Evolutionary conservation across 2,329 filamentous ascomycete species (phyloP), one percentile per base, ranked within the genome.

Genomic region (Aspergillus udagawae): DNA sequence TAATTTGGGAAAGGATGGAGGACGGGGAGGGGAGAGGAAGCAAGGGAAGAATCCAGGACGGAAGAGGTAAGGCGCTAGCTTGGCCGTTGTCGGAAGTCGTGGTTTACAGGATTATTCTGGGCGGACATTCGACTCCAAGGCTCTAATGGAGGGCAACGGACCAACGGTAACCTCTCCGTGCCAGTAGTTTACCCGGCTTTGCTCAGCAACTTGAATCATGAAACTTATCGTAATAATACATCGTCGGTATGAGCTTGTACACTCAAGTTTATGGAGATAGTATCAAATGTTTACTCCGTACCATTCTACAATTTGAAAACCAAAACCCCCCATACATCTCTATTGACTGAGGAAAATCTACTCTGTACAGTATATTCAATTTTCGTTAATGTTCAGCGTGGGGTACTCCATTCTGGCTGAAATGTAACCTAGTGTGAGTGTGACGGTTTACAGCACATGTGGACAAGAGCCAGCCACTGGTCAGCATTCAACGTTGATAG

Each of bases 81-180:
- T 67, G 67, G 63, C 68, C 67, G 68, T 69, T 69, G 67, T 70
- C 68, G 68, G 68, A 65, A 67, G 55, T 21, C 14, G 42, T 58
- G 54, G 54, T n/a, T 52, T 52, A 56, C 48, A 41, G 56, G 51
- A 52, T 54, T 51, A 57, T 55, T 54, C 53, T 55, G 60, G 60
- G 64, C 62, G 54, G 58, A 60, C 60, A 60, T 38, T 17, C 32
- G 5, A 38, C 20, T 25, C 44, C 21, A 47, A 23, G 44, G 21
- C 44, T 6, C 21, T 47, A 47, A 27, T 14, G 44, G 44, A 47
- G 21, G 42, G 8, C 21, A 45, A 45, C 42, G 42, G 42, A 45
- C 38, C 53, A 49, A 54, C 51, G 52, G 51, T 57, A 53, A 56
- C 55, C 54, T 57, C 62, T 67, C 60, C 63, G 63, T 66, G 62